Base-by-base conservation (phyloP, 2,329 filamentous ascomycete species). In the Eurotiales sp. region DNA sequence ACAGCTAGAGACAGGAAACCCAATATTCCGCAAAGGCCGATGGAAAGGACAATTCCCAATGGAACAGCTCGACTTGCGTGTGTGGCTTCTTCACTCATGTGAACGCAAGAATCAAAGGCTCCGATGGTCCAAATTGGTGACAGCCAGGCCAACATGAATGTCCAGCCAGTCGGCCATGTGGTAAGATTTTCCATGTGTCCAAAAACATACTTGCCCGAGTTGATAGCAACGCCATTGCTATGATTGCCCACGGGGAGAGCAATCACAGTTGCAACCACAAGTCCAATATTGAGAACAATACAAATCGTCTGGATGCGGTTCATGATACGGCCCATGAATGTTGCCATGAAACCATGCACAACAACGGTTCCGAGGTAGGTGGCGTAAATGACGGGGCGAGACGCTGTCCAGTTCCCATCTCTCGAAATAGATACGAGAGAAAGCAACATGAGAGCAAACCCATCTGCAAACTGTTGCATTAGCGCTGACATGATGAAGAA, bases 21-120 rank as follows among this genome's bases (percentile, higher is more conserved):
- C 17, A 84, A 74, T 8, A 79, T 59, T 76, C 77, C 80, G 61
- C 76, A 76, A 59, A 74, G 71, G 29, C 77, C 79, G 40, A 80
- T 77, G 1, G 78, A 78, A 63, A 79, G 80, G 12, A 84, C 62
- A 47, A 84, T 84, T 1, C 81, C 81, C 46, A 80, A 72, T 0
- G 81, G 82, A 1, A 83, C 81, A 1, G 80, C 79, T 48, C 75
- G 78, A 3, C 78, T 76, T 1, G 82, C 82, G 64, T 85, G 82
- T 39, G 76, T 68, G 0, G 81, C 81, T 61, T 84, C 81, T 63
- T 84, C 81, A 37, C 75, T 77, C 72, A 84, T 82, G 56, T 83
- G 78, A 7, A 79, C 78, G 50, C 79, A 82, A 2, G 74, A 76
- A 58, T 83, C 80, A 55, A 83, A 83, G 1, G 72, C 75, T 0